Percentiles rank a stretch among this genome's conserved stretches.
Conservation (phyloP, 2,329 filamentous ascomycete species). For the Talaromyces piceae region DNA sequence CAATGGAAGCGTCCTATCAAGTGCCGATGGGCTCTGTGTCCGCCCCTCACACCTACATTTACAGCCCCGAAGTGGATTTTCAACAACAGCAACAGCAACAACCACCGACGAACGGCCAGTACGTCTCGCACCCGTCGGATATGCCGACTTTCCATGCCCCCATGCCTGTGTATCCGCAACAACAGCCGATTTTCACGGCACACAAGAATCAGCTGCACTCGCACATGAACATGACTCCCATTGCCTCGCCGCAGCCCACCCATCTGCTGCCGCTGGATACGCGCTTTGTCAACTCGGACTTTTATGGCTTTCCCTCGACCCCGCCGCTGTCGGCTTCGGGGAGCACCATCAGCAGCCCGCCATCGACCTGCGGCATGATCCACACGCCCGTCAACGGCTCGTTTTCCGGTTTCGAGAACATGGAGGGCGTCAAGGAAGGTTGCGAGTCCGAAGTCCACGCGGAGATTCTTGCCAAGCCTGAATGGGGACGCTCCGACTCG, state of each 20-base stretch:
- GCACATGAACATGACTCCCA: constrained; percentile 51
- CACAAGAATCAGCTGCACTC: constrained; percentile 9
- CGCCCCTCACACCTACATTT: constrained; percentile 75
- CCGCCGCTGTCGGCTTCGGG: constrained; percentile 79
- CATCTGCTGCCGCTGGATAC: constrained; percentile 65
- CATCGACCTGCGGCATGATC: constrained; percentile 64
- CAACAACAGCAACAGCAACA: constrained; percentile 63
- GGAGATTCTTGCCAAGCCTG: constrained; percentile 64
- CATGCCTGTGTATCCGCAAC: constrained; percentile 26
- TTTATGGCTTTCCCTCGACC: constrained; percentile 71
- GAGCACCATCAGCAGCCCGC: constrained; percentile 79
- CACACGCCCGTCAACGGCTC: constrained; percentile 76
- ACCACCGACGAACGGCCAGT: constrained; percentile 56
- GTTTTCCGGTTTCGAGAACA: constrained; percentile 64
- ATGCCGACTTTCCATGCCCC: constrained; percentile 38
- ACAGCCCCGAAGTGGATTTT: constrained; percentile 67
- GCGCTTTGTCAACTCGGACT: constrained; percentile 56
- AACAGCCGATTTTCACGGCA: constrained; percentile 15
- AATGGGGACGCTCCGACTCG: constrained; percentile 71
- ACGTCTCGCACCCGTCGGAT: constrained; percentile 48
- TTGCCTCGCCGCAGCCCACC: constrained; percentile 66
- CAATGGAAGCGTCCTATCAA: constrained; percentile 60
- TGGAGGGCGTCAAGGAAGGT: constrained; percentile 61
- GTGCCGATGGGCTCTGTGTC: constrained; percentile 48
- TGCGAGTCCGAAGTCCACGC: constrained; percentile 63